Percentiles rank a stretch among this genome's conserved stretches.
Conservation (phyloP, 805 yeast genomes). For the Barnettozyma vustinii region DNA sequence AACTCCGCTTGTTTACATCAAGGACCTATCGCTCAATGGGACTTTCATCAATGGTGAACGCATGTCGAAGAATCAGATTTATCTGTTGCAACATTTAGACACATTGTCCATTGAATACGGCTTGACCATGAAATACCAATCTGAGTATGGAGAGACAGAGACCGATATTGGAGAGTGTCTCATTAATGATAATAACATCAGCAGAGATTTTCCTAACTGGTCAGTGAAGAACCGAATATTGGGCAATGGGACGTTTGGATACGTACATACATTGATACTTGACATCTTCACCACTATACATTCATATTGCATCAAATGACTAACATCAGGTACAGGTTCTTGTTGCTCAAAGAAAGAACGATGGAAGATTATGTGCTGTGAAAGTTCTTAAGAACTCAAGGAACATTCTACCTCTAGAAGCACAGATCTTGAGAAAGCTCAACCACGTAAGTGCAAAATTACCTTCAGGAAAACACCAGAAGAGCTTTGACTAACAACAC, state of each 20-base stretch:
- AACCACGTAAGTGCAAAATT: slow-evolving; percentile 32
- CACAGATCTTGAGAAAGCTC: slow-evolving; percentile 34
- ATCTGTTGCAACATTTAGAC: slow-evolving; percentile 36
- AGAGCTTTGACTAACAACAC: slow-evolving; percentile 4
- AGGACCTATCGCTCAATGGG: slow-evolving; percentile 49
- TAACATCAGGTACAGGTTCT: slow-evolving; percentile 20
- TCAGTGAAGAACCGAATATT: slow-evolving; percentile 34
- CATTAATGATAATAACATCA: slow-evolving; percentile 20
- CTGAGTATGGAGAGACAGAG: slow-evolving; percentile 15
- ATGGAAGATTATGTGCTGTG: slow-evolving; percentile 40
- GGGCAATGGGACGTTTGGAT: slow-evolving; percentile 58
- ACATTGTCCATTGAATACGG: slow-evolving; percentile 32
- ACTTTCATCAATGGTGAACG: slow-evolving; percentile 36
- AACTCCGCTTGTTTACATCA: slow-evolving; percentile 42
- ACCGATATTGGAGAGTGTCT: slow-evolving; percentile 10
- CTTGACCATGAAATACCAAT: slow-evolving; percentile 17
- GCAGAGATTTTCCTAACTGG: slow-evolving; percentile 34
- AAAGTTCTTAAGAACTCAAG: slow-evolving; percentile 34
- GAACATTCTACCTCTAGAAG: slow-evolving; percentile 34
- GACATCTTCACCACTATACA: background rate
- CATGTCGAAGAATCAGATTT: slow-evolving; percentile 28
- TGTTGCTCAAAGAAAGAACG: slow-evolving; percentile 27
- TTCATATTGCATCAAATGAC: background rate
- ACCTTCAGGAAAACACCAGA: background rate
- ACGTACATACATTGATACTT: slow-evolving; percentile 28